phyloP scores from a whole-genome alignment of 768 basidiomycete genomes.

The Xerocomus brunneocitrinus region DNA sequence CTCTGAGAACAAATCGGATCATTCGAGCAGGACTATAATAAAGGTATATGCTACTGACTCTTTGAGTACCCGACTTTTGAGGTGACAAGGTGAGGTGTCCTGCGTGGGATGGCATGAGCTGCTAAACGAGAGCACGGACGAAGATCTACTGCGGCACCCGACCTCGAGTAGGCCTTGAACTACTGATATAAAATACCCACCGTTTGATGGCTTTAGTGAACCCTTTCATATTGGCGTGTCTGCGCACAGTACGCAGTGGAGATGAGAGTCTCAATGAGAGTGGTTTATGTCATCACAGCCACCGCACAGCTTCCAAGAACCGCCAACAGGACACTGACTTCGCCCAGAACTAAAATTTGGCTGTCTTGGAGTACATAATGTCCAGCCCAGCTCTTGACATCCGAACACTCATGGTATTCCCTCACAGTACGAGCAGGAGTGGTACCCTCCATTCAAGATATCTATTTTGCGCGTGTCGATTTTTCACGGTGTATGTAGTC shows the following conservation, averaged over 20 bases:
- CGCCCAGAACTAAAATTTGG: too few species aligned
- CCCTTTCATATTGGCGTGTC: constrained; percentile 65
- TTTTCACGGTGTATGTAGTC: too few species aligned
- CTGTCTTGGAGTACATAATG: too few species aligned
- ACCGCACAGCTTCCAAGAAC: too few species aligned
- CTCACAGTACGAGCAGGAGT: too few species aligned
- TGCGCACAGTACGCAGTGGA: background rate
- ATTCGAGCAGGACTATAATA: background rate
- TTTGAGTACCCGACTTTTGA: constrained; percentile 88
- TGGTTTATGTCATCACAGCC: constrained; percentile 16
- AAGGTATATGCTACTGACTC: constrained; percentile 52
- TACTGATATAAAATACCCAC: constrained; percentile 35
- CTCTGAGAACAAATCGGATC: constrained; percentile 38
- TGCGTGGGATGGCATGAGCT: constrained; percentile 27
- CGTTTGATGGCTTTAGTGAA: constrained; percentile 72
- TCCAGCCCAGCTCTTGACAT: too few species aligned
- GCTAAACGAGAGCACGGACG: constrained; percentile 2
- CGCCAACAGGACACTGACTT: too few species aligned
- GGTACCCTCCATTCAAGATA: too few species aligned
- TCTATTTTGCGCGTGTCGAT: too few species aligned
- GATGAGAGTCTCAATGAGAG: background rate
- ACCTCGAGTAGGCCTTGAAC: background rate
- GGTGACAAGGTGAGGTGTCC: constrained; percentile 89
- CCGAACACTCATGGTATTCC: too few species aligned
- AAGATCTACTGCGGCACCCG: constrained; percentile 4